Base-by-base conservation (phyloP, 257 asterid species). In the Lantana camara region DNA sequence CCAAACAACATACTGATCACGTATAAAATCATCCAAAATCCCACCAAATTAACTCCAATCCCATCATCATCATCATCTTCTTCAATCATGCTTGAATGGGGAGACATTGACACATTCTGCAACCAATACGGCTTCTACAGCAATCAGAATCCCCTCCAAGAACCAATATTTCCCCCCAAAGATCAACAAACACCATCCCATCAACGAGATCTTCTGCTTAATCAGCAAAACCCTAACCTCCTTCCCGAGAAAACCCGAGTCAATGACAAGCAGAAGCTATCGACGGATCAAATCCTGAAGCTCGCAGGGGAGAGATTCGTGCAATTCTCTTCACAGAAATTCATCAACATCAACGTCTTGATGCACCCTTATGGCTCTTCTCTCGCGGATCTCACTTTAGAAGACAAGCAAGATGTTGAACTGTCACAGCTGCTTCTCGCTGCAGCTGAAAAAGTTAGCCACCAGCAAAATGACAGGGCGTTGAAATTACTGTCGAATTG, bases 241-340 rank as follows among this genome's bases (percentile, higher is more conserved):
- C 32, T 27, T 27, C 8, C 4, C 40, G 21, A 17, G 4, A 15
- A 17, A 8, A n/a, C 24, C 21, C 7, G 13, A 27, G 15, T 9
- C 7, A 7, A 22, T 13, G 2, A 1, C 2, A 23, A 34, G 21
- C 49, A 45, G 49, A 80, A 68, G 44, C 49, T 80, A 5, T 68
- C 82, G 0, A 57, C 77, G 0, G 75, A 54, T 37, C 77, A 80
- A 30, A 75, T 73, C 19, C 29, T 83, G 57, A 77, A 65, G 70
- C 29, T 68, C 41, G 89, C 86, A 4, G 79, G 82, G 35, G 80
- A 77, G 47, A 71, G 77, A 58, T 83, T 54, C 73, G 49, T 83
- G 16, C 77, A 73, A 3, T 75, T 53, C 21, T 72, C 73, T 44
- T 45, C 86, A 12, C 76, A 59, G 41, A 47, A 16, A 34, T 24